Percentiles rank a stretch among this genome's conserved stretches.
phyloP scores from a whole-genome alignment of 225 moss, liverwort and hornwort genomes.

The Rhytidiadelphus loreus region DNA sequence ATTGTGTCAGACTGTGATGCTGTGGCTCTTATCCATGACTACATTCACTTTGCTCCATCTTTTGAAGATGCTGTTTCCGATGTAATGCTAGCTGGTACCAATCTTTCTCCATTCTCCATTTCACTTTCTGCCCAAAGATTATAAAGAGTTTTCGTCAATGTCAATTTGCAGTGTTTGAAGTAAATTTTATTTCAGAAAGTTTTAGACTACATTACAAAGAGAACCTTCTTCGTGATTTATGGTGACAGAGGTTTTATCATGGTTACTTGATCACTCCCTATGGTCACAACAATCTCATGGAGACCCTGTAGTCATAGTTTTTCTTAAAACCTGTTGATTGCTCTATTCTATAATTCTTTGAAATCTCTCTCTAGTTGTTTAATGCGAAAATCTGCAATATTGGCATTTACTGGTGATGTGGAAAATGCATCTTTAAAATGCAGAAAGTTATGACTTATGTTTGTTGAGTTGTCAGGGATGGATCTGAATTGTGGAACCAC shows the following conservation, averaged over 20 bases:
- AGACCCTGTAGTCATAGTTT: not conserved
- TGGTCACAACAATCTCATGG: not conserved
- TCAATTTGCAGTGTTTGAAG: not conserved
- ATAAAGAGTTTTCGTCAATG: too few relatives aligned
- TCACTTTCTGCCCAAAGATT: not conserved
- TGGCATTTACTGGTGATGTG: not conserved
- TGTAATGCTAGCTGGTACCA: constrained; percentile 51
- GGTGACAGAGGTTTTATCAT: not conserved
- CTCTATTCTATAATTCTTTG: not conserved
- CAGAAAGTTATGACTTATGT: not conserved
- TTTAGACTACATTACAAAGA: not conserved
- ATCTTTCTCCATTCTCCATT: not conserved
- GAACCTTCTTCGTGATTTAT: not conserved
- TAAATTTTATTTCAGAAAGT: not conserved
- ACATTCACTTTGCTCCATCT: constrained; percentile 30
- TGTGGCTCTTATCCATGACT: constrained; percentile 44
- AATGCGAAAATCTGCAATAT: not conserved
- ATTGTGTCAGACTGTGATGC: constrained; percentile 81
- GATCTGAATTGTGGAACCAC: constrained; percentile 76
- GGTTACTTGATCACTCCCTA: not conserved
- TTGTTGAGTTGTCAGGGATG: constrained; percentile 34
- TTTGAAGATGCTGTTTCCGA: constrained; percentile 41
- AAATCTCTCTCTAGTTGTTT: not conserved
- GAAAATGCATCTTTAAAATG: not conserved
- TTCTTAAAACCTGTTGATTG: not conserved